Percentiles rank a stretch among this genome's conserved stretches.
phyloP scores from a whole-genome alignment of 495 filamentous ascomycete species.

The Lineolata rhizophorae region DNA sequence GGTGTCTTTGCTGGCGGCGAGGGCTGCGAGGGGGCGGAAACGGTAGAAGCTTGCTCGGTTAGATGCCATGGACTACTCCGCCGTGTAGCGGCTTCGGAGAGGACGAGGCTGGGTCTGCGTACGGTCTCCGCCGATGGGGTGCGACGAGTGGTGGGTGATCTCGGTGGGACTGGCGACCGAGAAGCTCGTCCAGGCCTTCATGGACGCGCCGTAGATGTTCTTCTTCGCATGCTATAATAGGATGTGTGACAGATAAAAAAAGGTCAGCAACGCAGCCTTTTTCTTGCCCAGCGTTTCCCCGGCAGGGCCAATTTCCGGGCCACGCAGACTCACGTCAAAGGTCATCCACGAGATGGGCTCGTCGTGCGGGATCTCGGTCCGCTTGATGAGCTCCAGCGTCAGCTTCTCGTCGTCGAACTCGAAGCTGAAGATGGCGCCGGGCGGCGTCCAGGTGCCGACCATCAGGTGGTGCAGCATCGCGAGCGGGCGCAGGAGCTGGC shows the following conservation, averaged over 20 bases:
- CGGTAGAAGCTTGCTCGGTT: too few species aligned
- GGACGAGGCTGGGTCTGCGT: constrained; percentile 16
- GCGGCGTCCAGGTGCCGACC: constrained; percentile 67
- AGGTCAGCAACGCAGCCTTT: too few species aligned
- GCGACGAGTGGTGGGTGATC: constrained; percentile 52
- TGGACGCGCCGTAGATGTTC: constrained; percentile 65
- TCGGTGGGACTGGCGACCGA: constrained; percentile 53
- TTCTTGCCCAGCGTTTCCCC: too few species aligned
- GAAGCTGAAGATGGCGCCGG: constrained; percentile 68
- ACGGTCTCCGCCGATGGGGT: constrained; percentile 44
- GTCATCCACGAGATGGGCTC: constrained; percentile 86
- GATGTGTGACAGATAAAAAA: too few species aligned
- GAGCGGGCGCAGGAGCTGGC: background rate
- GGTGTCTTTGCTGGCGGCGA: constrained; percentile 41
- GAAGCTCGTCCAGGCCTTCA: constrained; percentile 79
- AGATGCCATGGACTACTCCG: constrained; percentile 2
- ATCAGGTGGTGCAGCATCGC: constrained; percentile 58
- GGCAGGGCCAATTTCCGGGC: too few species aligned
- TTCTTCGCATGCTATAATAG: constrained; percentile 59
- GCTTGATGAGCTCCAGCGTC: constrained; percentile 48
- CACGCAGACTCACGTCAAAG: constrained; percentile 54
- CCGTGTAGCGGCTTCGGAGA: background rate
- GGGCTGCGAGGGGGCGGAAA: constrained; percentile 28
- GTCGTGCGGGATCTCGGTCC: constrained; percentile 53
- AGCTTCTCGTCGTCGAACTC: constrained; percentile 60